Conservation (phyloP, 495 filamentous ascomycete genomes). For the Penicillium robsamsonii region DNA sequence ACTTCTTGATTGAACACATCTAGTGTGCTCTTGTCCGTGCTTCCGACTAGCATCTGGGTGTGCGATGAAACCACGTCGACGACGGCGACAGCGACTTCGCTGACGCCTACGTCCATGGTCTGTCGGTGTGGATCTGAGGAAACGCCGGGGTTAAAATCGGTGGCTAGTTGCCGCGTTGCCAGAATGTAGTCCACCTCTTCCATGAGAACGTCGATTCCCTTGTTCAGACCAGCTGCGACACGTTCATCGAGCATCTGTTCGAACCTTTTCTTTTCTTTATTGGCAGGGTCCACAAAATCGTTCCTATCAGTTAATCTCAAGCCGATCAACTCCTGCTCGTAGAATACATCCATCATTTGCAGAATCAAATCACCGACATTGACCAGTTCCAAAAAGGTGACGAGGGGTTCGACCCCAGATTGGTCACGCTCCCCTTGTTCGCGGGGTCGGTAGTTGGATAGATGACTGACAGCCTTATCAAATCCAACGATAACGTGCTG, state of each 20-base stretch:
- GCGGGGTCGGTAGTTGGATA: conserved; percentile 87
- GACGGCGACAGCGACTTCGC: conserved; percentile 70
- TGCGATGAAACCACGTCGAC: conserved; percentile 84
- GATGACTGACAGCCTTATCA: conserved; percentile 84
- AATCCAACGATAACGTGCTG: conserved; percentile 91
- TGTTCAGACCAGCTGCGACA: conserved; percentile 92
- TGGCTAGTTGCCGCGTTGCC: conserved; percentile 79
- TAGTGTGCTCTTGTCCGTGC: conserved; percentile 93
- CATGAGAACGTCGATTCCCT: conserved; percentile 97
- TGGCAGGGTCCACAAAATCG: conserved; percentile 89
- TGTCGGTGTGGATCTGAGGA: conserved; percentile 43
- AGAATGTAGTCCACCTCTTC: conserved; percentile 96
- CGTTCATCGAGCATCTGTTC: conserved; percentile 99
- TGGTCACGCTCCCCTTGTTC: conserved; percentile 71
- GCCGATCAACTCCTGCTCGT: conserved; percentile 86
- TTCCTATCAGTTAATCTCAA: conserved; percentile 83
- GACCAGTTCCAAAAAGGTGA: conserved; percentile 95
- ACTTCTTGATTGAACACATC: conserved; percentile 99
- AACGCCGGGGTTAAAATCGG: conserved; percentile 83
- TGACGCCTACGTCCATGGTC: conserved; percentile 76
- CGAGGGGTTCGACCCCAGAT: conserved; percentile 79
- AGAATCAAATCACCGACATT: conserved; percentile 98
- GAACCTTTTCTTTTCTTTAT: conserved; percentile 94
- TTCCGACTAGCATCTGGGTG: conserved; percentile 86
- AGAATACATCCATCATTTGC: conserved; percentile 99